Evolutionary conservation across 2,329 filamentous ascomycete species (phyloP).

Genomic region (Sarocladium oryzae): DNA sequence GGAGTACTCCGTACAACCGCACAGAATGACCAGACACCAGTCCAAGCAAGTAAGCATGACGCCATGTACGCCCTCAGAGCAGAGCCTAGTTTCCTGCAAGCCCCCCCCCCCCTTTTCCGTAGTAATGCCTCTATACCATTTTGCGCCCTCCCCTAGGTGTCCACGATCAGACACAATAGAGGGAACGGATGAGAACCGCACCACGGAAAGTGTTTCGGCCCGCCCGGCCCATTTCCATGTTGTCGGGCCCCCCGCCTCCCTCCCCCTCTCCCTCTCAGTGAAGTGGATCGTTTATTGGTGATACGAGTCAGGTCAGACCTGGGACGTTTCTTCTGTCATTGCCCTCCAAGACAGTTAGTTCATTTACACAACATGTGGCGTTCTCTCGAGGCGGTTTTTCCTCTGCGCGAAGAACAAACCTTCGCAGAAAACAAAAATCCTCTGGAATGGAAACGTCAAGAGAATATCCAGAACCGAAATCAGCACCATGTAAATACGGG

Average conservation of each 20-base stretch:
- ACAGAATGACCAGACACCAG: too few species aligned
- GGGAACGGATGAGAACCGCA: too few species aligned
- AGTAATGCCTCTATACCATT: too few species aligned
- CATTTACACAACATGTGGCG: too few species aligned
- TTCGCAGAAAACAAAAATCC: conserved; percentile 6
- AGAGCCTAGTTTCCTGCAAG: too few species aligned
- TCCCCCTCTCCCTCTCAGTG: neutral
- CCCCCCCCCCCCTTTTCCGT: too few species aligned
- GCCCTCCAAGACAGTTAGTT: neutral
- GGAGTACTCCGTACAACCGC: neutral
- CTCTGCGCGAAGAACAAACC: neutral
- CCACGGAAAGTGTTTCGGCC: neutral
- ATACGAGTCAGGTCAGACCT: neutral
- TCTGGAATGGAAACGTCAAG: conserved; percentile 11
- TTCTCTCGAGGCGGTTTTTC: too few species aligned
- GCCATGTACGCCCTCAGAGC: too few species aligned
- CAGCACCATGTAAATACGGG: conserved; percentile 98
- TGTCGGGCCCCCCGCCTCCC: neutral
- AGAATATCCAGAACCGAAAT: conserved; percentile 14
- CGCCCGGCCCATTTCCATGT: conserved; percentile 6
- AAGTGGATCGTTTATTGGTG: neutral
- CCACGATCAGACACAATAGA: too few species aligned
- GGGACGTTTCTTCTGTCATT: neutral
- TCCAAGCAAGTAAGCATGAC: too few species aligned
- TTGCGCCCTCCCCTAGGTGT: too few species aligned